Conservation (phyloP, 768 basidiomycete genomes). For the Dioszegia crocea region DNA sequence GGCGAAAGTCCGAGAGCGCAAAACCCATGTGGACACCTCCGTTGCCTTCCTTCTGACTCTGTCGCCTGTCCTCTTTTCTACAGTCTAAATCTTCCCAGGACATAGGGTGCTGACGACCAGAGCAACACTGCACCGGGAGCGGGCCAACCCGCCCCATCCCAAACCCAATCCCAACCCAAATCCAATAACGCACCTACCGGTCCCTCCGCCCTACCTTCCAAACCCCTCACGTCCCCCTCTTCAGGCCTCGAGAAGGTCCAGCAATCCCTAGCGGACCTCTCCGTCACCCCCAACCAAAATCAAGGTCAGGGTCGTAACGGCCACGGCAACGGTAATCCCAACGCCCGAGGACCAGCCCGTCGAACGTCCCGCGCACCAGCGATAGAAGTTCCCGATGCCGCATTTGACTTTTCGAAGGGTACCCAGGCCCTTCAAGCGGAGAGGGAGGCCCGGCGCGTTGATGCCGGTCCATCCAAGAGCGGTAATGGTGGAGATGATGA, state of each 20-base stretch:
- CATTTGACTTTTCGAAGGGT: slow-evolving; percentile 40
- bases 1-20: slow-evolving; percentile 48
- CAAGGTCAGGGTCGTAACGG: neutral
- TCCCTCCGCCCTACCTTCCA: slow-evolving; percentile 19
- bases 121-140: slow-evolving; percentile 14
- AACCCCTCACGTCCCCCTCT: slow-evolving; percentile 18
- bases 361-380: neutral
- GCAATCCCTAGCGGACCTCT: slow-evolving; percentile 34
- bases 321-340: neutral
- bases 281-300: neutral
- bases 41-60: slow-evolving; percentile 49
- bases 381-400: slow-evolving; percentile 35
- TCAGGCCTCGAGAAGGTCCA: slow-evolving; percentile 43
- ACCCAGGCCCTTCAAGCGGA: slow-evolving; percentile 32
- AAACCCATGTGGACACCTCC: slow-evolving; percentile 49
- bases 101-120: slow-evolving; percentile 14
- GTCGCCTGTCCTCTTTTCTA: slow-evolving; percentile 1
- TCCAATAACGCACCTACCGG: slow-evolving; percentile 5
- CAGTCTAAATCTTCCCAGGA: neutral
- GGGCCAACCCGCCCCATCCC: neutral
- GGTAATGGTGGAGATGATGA: neutral
- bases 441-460: slow-evolving; percentile 19
- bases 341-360: neutral
- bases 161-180: neutral
- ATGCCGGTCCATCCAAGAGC: neutral